Percentiles rank a stretch among this genome's conserved stretches.
phyloP scores from a whole-genome alignment of 768 basidiomycete genomes.

The Rhodotorula paludigena region DNA sequence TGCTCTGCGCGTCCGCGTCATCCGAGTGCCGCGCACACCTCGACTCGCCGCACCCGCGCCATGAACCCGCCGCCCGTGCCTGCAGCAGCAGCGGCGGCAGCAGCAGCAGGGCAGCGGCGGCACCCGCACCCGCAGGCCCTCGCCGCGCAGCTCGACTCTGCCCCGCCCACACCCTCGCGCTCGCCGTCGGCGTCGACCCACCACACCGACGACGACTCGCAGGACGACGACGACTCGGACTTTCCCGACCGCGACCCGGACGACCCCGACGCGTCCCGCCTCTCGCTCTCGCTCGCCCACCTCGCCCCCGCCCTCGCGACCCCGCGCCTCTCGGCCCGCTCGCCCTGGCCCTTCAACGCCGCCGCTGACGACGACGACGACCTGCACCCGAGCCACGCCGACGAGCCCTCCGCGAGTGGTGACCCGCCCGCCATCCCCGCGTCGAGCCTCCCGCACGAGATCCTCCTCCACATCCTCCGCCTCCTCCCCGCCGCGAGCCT shows the following conservation, averaged over 20 bases:
- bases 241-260: conserved; percentile 23
- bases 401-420: not conserved
- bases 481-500: conserved; percentile 69
- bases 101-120: not conserved
- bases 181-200: conserved; percentile 31
- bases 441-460: conserved; percentile 68
- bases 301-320: conserved; percentile 25
- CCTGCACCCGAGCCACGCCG: not conserved
- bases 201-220: conserved; percentile 24
- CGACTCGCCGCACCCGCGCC: too few species aligned
- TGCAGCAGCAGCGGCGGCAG: too few species aligned
- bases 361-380: not conserved
- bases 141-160: conserved; percentile 19
- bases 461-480: conserved; percentile 86
- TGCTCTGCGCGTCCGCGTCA: too few species aligned
- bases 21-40: too few species aligned
- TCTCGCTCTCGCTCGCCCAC: conserved; percentile 18
- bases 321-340: conserved; percentile 16
- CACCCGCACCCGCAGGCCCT: not conserved
- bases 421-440: conserved; percentile 25
- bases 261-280: conserved; percentile 9
- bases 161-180: conserved; percentile 34
- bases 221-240: conserved; percentile 28
- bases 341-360: conserved; percentile 30
- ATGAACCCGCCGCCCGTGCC: too few species aligned